phyloP scores from a whole-genome alignment of 2,329 filamentous ascomycete genomes.

The Nemania bipapillata region DNA sequence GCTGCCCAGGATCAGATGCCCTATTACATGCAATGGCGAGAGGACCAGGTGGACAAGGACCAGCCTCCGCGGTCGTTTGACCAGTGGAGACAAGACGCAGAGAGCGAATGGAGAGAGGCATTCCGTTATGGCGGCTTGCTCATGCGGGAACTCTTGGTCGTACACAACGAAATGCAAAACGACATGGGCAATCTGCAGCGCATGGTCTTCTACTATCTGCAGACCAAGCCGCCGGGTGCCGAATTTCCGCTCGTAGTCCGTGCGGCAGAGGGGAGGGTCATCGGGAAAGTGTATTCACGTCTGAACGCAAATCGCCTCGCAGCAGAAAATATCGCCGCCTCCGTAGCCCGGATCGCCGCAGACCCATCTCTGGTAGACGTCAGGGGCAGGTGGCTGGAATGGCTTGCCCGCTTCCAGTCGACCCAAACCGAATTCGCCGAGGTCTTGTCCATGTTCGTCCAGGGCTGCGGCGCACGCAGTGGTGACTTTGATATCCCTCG shows the following conservation, averaged over 20 bases:
- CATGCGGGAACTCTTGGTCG: slow-evolving; percentile 24
- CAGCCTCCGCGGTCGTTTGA: neutral
- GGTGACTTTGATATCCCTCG: slow-evolving; percentile 29
- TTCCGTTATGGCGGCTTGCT: slow-evolving; percentile 35
- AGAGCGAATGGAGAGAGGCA: neutral
- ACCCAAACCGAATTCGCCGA: slow-evolving; percentile 19
- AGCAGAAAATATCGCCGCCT: neutral
- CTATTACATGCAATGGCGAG: neutral
- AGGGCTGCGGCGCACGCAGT: neutral
- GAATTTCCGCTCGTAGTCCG: neutral
- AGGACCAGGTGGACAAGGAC: neutral
- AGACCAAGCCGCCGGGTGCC: neutral
- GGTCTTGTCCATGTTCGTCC: slow-evolving; percentile 26
- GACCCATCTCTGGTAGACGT: neutral
- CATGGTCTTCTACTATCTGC: slow-evolving; percentile 42
- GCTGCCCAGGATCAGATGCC: neutral
- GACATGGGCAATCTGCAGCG: slow-evolving; percentile 41
- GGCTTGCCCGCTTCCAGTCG: slow-evolving; percentile 19
- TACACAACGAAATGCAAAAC: slow-evolving; percentile 18
- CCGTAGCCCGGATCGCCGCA: neutral
- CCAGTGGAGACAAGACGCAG: neutral
- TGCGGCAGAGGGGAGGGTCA: neutral
- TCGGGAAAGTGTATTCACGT: slow-evolving; percentile 13
- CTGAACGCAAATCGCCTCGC: neutral
- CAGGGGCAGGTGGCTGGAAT: slow-evolving; percentile 26